These are phyloP conservation scores for Lathyrus aphaca DNA, from an alignment of 306 rosid genomes.

Conservation along the genomic window DNA sequence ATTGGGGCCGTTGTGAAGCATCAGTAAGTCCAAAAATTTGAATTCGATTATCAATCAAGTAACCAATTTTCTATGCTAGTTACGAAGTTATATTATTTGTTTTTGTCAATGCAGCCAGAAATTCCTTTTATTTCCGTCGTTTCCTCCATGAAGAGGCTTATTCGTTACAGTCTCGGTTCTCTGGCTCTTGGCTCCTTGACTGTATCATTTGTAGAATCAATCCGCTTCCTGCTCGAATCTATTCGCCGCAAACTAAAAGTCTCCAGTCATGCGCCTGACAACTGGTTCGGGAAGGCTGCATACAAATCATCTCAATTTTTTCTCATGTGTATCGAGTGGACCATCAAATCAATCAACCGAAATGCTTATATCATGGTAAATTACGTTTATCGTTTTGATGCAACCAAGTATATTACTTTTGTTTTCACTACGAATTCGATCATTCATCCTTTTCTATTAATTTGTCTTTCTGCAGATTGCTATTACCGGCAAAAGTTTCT, in stretches of 20 bases:
- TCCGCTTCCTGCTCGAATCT: constrained; percentile 85
- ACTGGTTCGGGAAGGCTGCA: constrained; percentile 65
- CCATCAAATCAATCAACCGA: constrained; percentile 85
- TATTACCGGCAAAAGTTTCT: constrained; percentile 91
- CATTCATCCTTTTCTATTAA: neutral
- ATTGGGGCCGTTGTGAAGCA: constrained; percentile 87
- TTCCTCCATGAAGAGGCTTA: constrained; percentile 80
- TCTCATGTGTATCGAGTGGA: constrained; percentile 78
- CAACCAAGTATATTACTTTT: constrained; percentile 25
- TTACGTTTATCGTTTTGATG: constrained; percentile 16
- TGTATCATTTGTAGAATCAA: constrained; percentile 83
- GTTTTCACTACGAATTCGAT: neutral
- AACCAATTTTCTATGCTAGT: neutral
- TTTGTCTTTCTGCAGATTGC: constrained; percentile 67
- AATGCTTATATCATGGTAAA: constrained; percentile 95
- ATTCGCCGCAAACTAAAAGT: constrained; percentile 82
- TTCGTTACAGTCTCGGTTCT: constrained; percentile 84
- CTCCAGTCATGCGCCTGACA: constrained; percentile 56
- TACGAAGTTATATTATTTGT: constrained; percentile 9
- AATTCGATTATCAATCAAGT: too few species aligned
- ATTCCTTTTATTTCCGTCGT: constrained; percentile 87
- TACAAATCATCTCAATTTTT: constrained; percentile 58
- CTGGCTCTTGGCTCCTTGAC: constrained; percentile 91
- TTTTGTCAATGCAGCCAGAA: constrained; percentile 72
- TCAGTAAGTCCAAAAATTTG: constrained; percentile 64